Conservation (phyloP, 2,329 filamentous ascomycete genomes). For the Claviceps capensis region DNA sequence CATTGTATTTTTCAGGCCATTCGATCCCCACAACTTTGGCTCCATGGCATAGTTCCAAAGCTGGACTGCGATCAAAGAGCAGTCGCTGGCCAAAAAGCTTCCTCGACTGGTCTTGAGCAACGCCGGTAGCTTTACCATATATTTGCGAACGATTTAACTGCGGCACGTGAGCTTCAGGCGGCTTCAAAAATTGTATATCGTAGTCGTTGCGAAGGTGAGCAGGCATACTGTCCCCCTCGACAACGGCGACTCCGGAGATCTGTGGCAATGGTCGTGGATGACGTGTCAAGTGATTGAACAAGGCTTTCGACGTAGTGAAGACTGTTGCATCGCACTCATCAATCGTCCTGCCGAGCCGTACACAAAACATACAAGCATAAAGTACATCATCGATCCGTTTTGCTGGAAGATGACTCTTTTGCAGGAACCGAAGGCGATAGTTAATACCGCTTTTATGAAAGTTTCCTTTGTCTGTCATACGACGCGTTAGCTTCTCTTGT, state of each 20-base stretch:
- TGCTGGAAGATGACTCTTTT: conserved; percentile 39
- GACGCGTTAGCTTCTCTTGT: neutral
- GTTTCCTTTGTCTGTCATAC: conserved; percentile 22
- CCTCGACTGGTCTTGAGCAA: conserved; percentile 33
- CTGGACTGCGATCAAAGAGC: conserved; percentile 29
- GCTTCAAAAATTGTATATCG: conserved; percentile 34
- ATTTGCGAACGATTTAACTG: conserved; percentile 27
- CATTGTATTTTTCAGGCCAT: conserved; percentile 36
- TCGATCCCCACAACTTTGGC: conserved; percentile 36
- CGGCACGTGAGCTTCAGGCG: conserved; percentile 27
- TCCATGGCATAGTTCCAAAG: conserved; percentile 33
- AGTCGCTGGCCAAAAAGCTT: conserved; percentile 32
- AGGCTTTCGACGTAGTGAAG: conserved; percentile 37
- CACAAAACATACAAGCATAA: conserved; percentile 42
- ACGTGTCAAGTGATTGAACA: conserved; percentile 39
- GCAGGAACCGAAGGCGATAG: conserved; percentile 40
- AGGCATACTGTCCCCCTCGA: conserved; percentile 30
- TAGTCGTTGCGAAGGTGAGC: conserved; percentile 32
- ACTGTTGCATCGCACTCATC: conserved; percentile 43
- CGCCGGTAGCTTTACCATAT: conserved; percentile 27
- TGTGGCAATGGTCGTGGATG: conserved; percentile 39
- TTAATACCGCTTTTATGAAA: conserved; percentile 30
- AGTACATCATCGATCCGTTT: conserved; percentile 36
- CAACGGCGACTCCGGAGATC: conserved; percentile 32
- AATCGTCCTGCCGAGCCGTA: conserved; percentile 32